phyloP scores from a whole-genome alignment of 192 early-diverging fungal species.

The Coemansia sp. region DNA sequence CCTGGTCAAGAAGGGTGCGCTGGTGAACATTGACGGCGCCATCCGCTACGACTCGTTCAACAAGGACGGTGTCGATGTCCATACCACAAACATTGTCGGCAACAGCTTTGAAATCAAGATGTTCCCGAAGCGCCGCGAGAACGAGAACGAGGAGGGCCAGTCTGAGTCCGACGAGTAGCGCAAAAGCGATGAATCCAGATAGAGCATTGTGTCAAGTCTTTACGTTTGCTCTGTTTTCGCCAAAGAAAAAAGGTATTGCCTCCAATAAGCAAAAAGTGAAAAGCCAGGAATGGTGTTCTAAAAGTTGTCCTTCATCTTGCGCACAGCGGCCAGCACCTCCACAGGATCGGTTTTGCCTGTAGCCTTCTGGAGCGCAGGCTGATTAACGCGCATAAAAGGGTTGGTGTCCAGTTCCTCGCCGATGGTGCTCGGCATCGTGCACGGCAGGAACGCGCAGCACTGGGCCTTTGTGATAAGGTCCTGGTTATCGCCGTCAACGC shows the following conservation, averaged over 20 bases:
- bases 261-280: background rate
- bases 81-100: conserved; percentile 40
- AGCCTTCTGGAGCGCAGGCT: conserved; percentile 57
- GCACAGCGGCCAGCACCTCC: conserved; percentile 71
- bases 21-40: conserved; percentile 63
- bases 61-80: conserved; percentile 60
- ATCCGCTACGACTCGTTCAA: conserved; percentile 62
- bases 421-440: conserved; percentile 87
- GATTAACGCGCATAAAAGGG: conserved; percentile 84
- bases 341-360: conserved; percentile 64
- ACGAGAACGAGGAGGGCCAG: conserved; percentile 1
- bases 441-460: conserved; percentile 49
- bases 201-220: no score
- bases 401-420: conserved; percentile 84
- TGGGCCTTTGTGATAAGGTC: conserved; percentile 63
- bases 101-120: conserved; percentile 20
- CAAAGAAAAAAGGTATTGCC: background rate
- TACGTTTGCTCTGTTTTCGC: no score
- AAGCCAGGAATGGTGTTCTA: background rate
- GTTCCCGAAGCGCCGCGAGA: conserved; percentile 39
- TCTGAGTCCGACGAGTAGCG: no score
- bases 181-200: no score
- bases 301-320: conserved; percentile 79
- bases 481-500: conserved; percentile 78
- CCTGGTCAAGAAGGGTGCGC: conserved; percentile 60